Conservation (phyloP, 495 filamentous ascomycete species). For the Hypomontagnella monticulosa region DNA sequence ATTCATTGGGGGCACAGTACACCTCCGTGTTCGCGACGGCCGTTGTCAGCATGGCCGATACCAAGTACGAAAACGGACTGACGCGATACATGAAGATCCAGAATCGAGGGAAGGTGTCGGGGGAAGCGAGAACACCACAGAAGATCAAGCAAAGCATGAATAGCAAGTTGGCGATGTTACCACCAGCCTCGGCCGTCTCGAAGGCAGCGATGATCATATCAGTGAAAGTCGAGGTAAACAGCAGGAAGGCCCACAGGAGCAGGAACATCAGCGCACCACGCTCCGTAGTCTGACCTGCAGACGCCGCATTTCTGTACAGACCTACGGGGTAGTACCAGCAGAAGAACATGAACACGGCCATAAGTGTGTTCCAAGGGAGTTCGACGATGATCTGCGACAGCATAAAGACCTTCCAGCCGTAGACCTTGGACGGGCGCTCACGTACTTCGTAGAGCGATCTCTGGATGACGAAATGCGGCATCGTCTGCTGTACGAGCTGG, state of each 20-base stretch:
- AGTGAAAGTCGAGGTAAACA: slow-evolving; percentile 76
- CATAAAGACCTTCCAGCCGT: slow-evolving; percentile 86
- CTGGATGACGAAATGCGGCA: slow-evolving; percentile 83
- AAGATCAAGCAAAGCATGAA: slow-evolving; percentile 76
- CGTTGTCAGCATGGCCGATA: slow-evolving; percentile 69
- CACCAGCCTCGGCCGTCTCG: slow-evolving; percentile 70
- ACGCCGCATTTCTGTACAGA: slow-evolving; percentile 72
- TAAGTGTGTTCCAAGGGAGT: slow-evolving; percentile 77
- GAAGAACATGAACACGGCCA: slow-evolving; percentile 74
- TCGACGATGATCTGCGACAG: slow-evolving; percentile 79
- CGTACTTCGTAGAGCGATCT: slow-evolving; percentile 84
- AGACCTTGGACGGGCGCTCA: slow-evolving; percentile 85
- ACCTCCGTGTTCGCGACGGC: slow-evolving; percentile 68
- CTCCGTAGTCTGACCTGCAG: slow-evolving; percentile 63
- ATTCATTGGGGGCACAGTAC: slow-evolving; percentile 69
- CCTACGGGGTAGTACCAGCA: slow-evolving; percentile 87
- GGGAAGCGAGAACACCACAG: slow-evolving; percentile 76
- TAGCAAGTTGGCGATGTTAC: slow-evolving; percentile 71
- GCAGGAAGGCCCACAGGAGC: slow-evolving; percentile 69
- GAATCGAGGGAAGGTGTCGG: slow-evolving; percentile 70
- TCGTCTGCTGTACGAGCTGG: slow-evolving; percentile 81
- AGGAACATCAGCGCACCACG: slow-evolving; percentile 75
- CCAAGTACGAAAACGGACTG: slow-evolving; percentile 77
- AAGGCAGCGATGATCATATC: slow-evolving; percentile 75
- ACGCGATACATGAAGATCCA: slow-evolving; percentile 90